phyloP scores from a whole-genome alignment of 192 early-diverging fungal species.

The Endogone sp. region DNA sequence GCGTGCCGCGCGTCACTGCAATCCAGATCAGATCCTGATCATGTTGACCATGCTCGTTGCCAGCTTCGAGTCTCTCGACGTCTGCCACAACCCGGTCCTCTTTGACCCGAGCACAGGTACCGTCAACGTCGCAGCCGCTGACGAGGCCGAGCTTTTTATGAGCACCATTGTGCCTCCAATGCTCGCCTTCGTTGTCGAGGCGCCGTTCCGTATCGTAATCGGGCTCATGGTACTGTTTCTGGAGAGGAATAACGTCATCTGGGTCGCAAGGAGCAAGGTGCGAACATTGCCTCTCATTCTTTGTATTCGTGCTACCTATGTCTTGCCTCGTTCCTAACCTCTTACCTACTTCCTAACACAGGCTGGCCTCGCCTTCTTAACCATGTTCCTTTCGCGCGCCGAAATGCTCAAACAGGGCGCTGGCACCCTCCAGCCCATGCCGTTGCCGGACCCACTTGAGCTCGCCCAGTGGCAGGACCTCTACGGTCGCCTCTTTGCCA shows the following conservation, averaged over 20 bases:
- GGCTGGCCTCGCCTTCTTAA: constrained; percentile 85
- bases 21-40: constrained; percentile 72
- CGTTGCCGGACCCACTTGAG: constrained; percentile 48
- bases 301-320: not conserved
- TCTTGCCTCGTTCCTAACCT: not conserved
- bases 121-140: constrained; percentile 33
- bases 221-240: constrained; percentile 78
- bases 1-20: constrained; percentile 73
- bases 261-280: constrained; percentile 76
- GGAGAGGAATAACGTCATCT: constrained; percentile 85
- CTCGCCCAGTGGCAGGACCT: constrained; percentile 70
- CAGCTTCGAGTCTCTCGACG: constrained; percentile 69
- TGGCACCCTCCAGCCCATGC: constrained; percentile 42
- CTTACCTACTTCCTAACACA: constrained; percentile 13
- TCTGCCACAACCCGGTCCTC: constrained; percentile 54
- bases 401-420: constrained; percentile 81
- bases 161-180: constrained; percentile 83
- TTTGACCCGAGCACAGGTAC: constrained; percentile 25
- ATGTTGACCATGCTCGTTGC: constrained; percentile 74
- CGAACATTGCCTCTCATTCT: not conserved
- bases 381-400: constrained; percentile 84
- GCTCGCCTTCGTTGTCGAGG: constrained; percentile 75
- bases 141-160: constrained; percentile 86
- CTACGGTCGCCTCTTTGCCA: constrained; percentile 78
- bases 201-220: constrained; percentile 79